Conservation (phyloP, 352 stramenopile species). For the Phytophthora constricta region DNA sequence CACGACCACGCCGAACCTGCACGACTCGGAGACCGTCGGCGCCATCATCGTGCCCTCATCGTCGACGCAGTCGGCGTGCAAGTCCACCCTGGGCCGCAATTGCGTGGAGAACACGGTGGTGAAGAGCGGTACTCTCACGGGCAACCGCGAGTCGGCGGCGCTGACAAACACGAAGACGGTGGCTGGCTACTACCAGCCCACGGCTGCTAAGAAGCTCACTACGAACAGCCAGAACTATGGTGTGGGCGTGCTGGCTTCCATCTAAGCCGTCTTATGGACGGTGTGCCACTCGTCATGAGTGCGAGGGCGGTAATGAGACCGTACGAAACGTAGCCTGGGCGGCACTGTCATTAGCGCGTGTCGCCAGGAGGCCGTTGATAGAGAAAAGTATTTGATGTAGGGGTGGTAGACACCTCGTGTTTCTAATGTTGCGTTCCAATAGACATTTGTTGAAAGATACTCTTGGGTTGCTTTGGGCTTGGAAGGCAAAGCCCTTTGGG, state of each 20-base stretch:
- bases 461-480: no score
- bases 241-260: conserved; percentile 10
- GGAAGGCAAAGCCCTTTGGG: no score
- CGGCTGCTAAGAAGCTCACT: background rate
- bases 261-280: background rate
- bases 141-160: conserved; percentile 19
- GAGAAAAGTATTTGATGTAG: background rate
- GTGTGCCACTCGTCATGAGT: background rate
- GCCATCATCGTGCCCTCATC: conserved; percentile 2
- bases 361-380: background rate
- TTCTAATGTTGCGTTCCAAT: background rate
- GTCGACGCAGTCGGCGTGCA: conserved; percentile 17
- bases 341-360: background rate
- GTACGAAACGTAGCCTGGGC: background rate
- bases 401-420: background rate
- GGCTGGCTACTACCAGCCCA: conserved; percentile 14
- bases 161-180: conserved; percentile 16
- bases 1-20: conserved; percentile 15
- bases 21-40: conserved; percentile 16
- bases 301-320: background rate
- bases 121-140: conserved; percentile 18
- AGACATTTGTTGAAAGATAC: background rate
- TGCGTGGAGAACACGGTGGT: conserved; percentile 36
- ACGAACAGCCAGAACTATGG: conserved; percentile 14
- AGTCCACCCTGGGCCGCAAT: conserved; percentile 31